Conservation (phyloP, 305 asterid species). For the Fraxinus sp. region DNA sequence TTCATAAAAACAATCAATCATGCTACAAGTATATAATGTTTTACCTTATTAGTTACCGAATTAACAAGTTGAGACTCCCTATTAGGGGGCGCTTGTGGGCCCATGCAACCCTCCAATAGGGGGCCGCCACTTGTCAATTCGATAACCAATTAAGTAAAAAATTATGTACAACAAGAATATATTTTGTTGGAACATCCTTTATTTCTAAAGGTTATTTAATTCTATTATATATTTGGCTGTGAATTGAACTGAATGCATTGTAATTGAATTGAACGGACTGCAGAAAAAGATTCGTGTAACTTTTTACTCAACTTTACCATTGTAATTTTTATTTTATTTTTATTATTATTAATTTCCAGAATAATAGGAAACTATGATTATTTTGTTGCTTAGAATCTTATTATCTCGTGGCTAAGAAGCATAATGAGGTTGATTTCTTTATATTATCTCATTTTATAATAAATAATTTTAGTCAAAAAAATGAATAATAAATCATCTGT, state of each 20-base stretch:
- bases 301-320: neutral
- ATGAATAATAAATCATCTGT: neutral
- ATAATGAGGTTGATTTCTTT: slow-evolving; percentile 6
- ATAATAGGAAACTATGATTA: neutral
- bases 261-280: neutral
- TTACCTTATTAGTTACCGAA: too few relatives aligned
- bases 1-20: too few relatives aligned
- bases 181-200: neutral
- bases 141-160: too few relatives aligned
- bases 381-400: neutral
- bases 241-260: neutral
- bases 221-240: too few relatives aligned
- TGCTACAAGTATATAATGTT: too few relatives aligned
- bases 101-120: too few relatives aligned
- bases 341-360: neutral
- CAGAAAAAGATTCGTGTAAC: neutral
- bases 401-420: neutral
- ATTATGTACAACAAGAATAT: too few relatives aligned
- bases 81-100: too few relatives aligned
- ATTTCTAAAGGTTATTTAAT: too few relatives aligned
- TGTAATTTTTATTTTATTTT: neutral
- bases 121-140: too few relatives aligned
- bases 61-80: too few relatives aligned
- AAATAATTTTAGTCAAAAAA: slow-evolving; percentile 17
- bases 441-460: slow-evolving; percentile 12